These are phyloP conservation scores for Cicer cuneatum DNA, from an alignment of 306 rosid genomes.

Conservation along the genomic window DNA sequence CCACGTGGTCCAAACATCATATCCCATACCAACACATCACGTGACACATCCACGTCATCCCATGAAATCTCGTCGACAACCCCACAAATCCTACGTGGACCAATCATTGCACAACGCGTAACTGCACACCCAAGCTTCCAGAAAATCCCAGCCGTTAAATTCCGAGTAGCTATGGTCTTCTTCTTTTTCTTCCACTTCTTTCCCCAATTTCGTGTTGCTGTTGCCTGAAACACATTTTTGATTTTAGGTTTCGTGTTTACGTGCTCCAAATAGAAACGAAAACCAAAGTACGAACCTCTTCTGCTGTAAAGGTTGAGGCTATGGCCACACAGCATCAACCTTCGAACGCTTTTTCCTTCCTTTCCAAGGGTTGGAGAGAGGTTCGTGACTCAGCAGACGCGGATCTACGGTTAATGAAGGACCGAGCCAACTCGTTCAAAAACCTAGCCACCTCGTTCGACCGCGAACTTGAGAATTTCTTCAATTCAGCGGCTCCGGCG, in stretches of 20 bases:
- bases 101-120: no score
- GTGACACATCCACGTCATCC: conserved; percentile 35
- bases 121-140: conserved; percentile 4
- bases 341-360: conserved; percentile 76
- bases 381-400: conserved; percentile 96
- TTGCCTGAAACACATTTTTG: background rate
- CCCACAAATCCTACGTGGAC: conserved; percentile 51
- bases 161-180: background rate
- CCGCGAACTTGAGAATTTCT: conserved; percentile 88
- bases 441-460: conserved; percentile 88
- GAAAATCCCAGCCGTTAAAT: conserved; percentile 47
- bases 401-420: conserved; percentile 80
- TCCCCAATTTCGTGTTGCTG: background rate
- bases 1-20: conserved; percentile 5
- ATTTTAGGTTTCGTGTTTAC: background rate
- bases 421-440: conserved; percentile 91
- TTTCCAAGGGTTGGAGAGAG: conserved; percentile 92
- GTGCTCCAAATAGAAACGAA: background rate
- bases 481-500: conserved; percentile 64
- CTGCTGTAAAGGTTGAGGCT: conserved; percentile 24
- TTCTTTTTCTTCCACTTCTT: background rate
- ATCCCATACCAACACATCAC: conserved; percentile 41
- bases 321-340: conserved; percentile 65
- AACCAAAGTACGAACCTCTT: background rate
- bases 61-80: background rate